phyloP scores from a whole-genome alignment of 2,329 filamentous ascomycete genomes.

The Eutypella sp. region DNA sequence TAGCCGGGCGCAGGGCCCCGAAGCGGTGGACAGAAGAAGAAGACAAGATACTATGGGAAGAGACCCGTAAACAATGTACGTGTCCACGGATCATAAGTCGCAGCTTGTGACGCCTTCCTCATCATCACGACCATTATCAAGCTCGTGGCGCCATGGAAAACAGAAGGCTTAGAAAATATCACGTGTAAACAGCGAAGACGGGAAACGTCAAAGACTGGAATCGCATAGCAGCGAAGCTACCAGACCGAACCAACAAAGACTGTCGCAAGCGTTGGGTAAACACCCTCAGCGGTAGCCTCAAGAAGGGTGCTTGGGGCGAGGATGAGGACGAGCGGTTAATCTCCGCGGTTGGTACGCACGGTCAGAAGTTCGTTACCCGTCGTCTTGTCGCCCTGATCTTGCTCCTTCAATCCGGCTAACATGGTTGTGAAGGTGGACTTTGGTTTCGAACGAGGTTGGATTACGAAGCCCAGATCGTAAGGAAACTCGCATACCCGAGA shows the following conservation, averaged over 20 bases:
- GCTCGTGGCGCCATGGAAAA: background rate
- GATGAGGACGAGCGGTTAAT: constrained; percentile 17
- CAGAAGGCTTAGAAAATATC: background rate
- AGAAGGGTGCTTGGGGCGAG: constrained; percentile 10
- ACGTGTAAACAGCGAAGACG: background rate
- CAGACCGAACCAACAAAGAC: constrained; percentile 12
- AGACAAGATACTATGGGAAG: constrained; percentile 11
- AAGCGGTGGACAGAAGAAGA: constrained; percentile 15
- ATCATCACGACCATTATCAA: no score
- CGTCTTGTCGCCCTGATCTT: background rate
- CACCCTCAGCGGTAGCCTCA: constrained; percentile 10
- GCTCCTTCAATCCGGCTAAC: background rate
- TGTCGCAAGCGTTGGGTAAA: constrained; percentile 15
- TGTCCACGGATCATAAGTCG: no score
- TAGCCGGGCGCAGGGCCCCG: constrained; percentile 6
- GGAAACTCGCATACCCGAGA: constrained; percentile 2
- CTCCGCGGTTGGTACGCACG: constrained; percentile 31
- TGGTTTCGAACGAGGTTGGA: constrained; percentile 33
- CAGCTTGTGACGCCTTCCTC: no score
- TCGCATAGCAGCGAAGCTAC: constrained; percentile 10
- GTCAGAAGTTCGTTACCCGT: constrained; percentile 25
- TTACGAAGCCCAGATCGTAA: constrained; percentile 26
- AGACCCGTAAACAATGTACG: constrained; percentile 11
- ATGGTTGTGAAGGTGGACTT: constrained; percentile 31
- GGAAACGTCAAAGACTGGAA: constrained; percentile 7